Conservation (phyloP, 495 filamentous ascomycete species). For the Pyrenula massariospora region DNA sequence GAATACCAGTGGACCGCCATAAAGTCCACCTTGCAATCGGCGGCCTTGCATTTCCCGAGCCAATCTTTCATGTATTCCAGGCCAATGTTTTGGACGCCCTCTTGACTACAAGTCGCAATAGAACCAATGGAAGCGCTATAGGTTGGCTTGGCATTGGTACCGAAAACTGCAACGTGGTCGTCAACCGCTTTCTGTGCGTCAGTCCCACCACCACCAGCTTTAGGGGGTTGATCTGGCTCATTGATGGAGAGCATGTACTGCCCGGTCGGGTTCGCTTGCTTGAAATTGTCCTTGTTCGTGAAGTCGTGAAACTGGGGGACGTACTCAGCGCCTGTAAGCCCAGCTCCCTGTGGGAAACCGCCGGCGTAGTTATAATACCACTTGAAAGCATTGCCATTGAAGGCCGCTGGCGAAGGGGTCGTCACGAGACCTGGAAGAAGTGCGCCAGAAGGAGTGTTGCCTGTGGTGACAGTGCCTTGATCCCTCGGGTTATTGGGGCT, state of each 20-base stretch:
- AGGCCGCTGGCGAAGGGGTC: not conserved
- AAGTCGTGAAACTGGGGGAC: not conserved
- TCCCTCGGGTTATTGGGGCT: not conserved
- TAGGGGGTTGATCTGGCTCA: not conserved
- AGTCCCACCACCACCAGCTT: not conserved
- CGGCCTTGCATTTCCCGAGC: conserved; percentile 42
- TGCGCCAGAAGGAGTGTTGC: not conserved
- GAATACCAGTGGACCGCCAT: conserved; percentile 62
- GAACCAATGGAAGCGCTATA: not conserved
- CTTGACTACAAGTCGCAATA: not conserved
- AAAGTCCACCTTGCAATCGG: conserved; percentile 50
- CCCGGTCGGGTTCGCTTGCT: not conserved
- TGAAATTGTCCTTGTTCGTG: not conserved
- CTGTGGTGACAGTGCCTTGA: too few species aligned
- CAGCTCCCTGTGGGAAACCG: too few species aligned
- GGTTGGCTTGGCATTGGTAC: not conserved
- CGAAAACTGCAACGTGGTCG: not conserved
- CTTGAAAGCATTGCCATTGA: not conserved
- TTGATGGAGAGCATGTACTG: not conserved
- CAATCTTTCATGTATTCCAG: conserved; percentile 51
- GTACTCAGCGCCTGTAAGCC: not conserved
- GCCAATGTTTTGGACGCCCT: conserved; percentile 19
- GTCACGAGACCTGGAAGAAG: not conserved
- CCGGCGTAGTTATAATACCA: not conserved
- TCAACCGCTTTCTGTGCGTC: not conserved